Evolutionary conservation across 2,329 filamentous ascomycete genomes (phyloP).

Genomic region (Raffaelea deltoideospora): DNA sequence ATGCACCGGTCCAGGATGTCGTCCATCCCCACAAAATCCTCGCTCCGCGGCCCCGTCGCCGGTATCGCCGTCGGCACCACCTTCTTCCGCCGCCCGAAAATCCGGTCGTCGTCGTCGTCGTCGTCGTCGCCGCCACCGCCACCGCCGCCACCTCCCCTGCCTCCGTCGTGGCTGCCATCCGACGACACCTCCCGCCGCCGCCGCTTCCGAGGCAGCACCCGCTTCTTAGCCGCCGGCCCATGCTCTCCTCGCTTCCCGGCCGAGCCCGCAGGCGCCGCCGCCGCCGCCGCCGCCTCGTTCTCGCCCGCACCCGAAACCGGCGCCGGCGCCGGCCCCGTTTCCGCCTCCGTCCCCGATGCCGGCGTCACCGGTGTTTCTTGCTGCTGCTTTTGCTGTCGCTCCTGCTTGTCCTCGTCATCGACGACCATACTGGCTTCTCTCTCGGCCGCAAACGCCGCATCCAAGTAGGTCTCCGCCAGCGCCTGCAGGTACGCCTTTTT

Average conservation of each 20-base stretch:
- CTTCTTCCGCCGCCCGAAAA: constrained; percentile 34
- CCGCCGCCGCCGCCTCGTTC: background rate
- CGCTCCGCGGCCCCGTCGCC: constrained; percentile 50
- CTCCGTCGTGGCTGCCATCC: background rate
- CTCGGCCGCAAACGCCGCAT: constrained; percentile 3
- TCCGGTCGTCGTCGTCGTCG: background rate
- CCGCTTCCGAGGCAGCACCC: constrained; percentile 5
- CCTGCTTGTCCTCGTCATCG: too few relatives aligned
- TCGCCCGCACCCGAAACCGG: background rate
- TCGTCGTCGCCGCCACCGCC: constrained; percentile 23
- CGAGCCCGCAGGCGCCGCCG: too few relatives aligned
- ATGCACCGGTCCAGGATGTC: constrained; percentile 54
- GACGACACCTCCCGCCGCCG: constrained; percentile 2
- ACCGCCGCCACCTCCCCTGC: constrained; percentile 3
- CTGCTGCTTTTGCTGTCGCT: background rate
- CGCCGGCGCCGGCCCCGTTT: background rate
- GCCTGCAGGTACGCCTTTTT: constrained; percentile 9
- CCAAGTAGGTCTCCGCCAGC: constrained; percentile 7
- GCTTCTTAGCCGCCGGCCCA: too few relatives aligned
- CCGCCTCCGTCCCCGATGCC: background rate
- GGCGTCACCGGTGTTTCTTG: background rate
- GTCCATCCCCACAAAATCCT: constrained; percentile 64
- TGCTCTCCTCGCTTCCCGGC: too few relatives aligned
- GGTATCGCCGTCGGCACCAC: constrained; percentile 37
- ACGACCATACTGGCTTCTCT: background rate